Evolutionary conservation across 306 rosid genomes (phyloP), one percentile per base, ranked within the genome.

Genomic region (Parietaria judaica): DNA sequence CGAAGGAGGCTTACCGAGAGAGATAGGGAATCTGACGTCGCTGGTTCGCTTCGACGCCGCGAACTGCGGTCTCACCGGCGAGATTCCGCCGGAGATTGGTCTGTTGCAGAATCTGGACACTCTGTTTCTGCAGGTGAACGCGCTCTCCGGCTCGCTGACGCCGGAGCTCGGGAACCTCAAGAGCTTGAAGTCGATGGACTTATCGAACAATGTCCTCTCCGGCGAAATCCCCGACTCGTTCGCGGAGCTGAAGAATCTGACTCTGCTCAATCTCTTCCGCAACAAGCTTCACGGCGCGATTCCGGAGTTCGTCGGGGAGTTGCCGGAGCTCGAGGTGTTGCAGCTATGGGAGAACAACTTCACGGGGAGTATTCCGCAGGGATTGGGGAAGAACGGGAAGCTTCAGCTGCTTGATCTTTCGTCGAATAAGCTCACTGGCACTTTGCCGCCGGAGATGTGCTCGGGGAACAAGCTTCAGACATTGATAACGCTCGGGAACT

Each of bases 281-380:
- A 91, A 91, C 75, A 84, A 77, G 74, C 98, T 91, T 51, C 90
- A 88, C 64, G 98, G 98, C 10, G 88, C 88, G 7, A 91, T 91
- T 65, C 98, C 98, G 1, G 96, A 83, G 56, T 91, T 91, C 35
- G 50, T 88, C 10, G 96, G 86, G 5, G 90, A 80, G 8, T 58
- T 88, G 70, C 95, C 96, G 53, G 74, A 71, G 39, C 71, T 91
- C 54, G 88, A 91, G 67, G 98, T 91, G 0, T 60, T 91, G 65
- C 98, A 91, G 73, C 69, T 91, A 11, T 91, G 98, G 98, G 96
- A 88, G 77, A 91, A 91, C 63, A 91, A 91, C 79, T 85, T 91
- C 81, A 91, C 98, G 0, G 98, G 88, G 2, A 78, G 76, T 55
- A 85, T 91, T 61, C 98, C 98, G 13, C 77, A 55, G 51, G 79